These are phyloP conservation scores for Collybia sp. DNA, from an alignment of 768 basidiomycete genomes.

Conservation along the genomic window DNA sequence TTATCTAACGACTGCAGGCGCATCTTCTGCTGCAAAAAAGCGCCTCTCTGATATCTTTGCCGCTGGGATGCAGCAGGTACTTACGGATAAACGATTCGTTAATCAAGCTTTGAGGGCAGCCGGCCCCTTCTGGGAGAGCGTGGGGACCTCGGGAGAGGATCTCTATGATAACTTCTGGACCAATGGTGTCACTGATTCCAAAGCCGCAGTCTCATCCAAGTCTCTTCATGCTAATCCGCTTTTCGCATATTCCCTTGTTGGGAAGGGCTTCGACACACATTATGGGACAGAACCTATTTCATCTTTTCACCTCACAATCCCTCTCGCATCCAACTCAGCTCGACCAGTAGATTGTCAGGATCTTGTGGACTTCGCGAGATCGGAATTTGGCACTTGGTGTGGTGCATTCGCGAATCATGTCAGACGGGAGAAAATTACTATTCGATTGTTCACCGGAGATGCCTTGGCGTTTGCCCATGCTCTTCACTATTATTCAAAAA, in stretches of 20 bases:
- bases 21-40: constrained; percentile 15
- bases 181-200: constrained; percentile 31
- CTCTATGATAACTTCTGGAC: constrained; percentile 31
- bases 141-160: constrained; percentile 28
- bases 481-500: constrained; percentile 16
- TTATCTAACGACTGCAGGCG: constrained; percentile 22
- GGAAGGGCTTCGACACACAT: constrained; percentile 35
- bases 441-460: constrained; percentile 39
- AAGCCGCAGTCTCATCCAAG: constrained; percentile 7
- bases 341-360: constrained; percentile 9
- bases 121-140: constrained; percentile 18
- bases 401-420: constrained; percentile 13
- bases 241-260: constrained; percentile 34
- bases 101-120: background rate
- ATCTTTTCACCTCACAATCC: constrained; percentile 32
- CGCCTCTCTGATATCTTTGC: constrained; percentile 15
- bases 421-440: constrained; percentile 10
- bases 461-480: constrained; percentile 33
- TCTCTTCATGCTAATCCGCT: constrained; percentile 39
- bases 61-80: constrained; percentile 12
- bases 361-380: constrained; percentile 21
- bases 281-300: constrained; percentile 38
- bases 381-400: constrained; percentile 31
- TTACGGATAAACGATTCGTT: constrained; percentile 1
- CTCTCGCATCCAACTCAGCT: constrained; percentile 13